Base-by-base conservation (phyloP, 176 grass and related monocot species). In the Thalia dealbata region DNA sequence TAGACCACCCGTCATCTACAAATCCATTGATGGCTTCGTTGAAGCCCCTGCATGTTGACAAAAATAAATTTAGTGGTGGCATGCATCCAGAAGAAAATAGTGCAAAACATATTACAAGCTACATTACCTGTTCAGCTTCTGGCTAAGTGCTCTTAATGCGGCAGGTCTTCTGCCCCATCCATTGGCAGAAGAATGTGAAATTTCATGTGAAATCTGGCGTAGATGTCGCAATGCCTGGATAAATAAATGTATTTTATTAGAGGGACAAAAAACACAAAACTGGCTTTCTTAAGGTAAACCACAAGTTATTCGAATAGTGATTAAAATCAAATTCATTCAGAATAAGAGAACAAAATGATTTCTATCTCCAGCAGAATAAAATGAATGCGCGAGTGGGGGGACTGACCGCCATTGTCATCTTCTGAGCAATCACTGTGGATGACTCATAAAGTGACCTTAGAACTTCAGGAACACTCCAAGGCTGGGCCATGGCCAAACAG, bases 21-120 rank as follows among this genome's bases (percentile, higher is more conserved):
- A 99, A 89, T n/a, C 95, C 87, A 66, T 88, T 91, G 14, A 99
- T 73, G 63, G 90, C 86, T 82, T 99, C 95, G 73, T 93, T 93
- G 77, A 88, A 99, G 64, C 90, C 85, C 78, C 95, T 99, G 70
- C 7, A 75, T 23, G 14, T 51, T 24, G 18, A 78, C 61, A 63
- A 25, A 15, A 71, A 24, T 65, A 30, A 26, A 14, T 51, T 21
- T 35, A 61, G 7, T 35, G 32, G 18, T 45, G 30, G 23, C 21
- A 60, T 1, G 15, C 26, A 13, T 30, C 11, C 11, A 59, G 55
- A 70, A 43, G 14, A 64, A 59, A 30, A 60, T 27, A 45, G 61
- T 41, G 28, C 30, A 23, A 56, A 78, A 43, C 30, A 22, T 24
- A 61, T 27, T 19, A 68, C 32, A 14, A 64, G 64, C 12, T 29